Base-by-base conservation (phyloP, 169 alveolate species). In the Cryptosporidium xiaoi region DNA sequence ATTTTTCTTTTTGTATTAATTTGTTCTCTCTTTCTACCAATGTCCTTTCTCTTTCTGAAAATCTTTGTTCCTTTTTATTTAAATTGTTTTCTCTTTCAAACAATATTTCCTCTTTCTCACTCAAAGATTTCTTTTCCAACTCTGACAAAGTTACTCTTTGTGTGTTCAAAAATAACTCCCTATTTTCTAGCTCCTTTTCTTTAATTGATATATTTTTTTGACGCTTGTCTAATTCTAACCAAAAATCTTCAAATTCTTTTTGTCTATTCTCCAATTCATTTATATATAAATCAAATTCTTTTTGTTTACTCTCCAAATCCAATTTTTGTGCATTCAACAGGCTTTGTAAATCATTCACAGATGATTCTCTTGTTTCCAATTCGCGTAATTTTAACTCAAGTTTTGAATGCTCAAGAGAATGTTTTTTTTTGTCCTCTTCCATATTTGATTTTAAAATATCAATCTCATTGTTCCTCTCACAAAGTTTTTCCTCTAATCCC, bases 231-330 rank as follows among this genome's bases (percentile, higher is more conserved):
- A 77, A 24, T 53, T 77, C 87, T 33, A 44, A 46, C 87, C 87
- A 77, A 77, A 77, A 77, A 31, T 62, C 51, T 56, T 77, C 87
- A 44, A 77, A 77, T 33, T 77, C 87, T 40, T 56, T 77, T 62
- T 77, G 87, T 15, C 87, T 51, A 20, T 50, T 60, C 64, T 77
- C 87, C 40, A 77, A 71, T 16, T 77, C 87, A 62, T 62, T 56
- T n/a, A 77, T 77, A 62, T 77, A 77, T 15, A 48, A 55, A 33
- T 77, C 87, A 60, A 77, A 77, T 48, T 77, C 87, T 50, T 77
- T 56, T 27, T 77, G 87, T 50, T 62, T 56, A 48, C 24, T 62
- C 36, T 77, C 71, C 36, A 77, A 77, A 20, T 77, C 87, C n/a
- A 40, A 20, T 60, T 77, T 77, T 66, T 77, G 87, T 15, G 87